Evolutionary conservation across 306 rosid genomes (phyloP), one percentile per base, ranked within the genome.

Genomic region (Albizia julibrissin): DNA sequence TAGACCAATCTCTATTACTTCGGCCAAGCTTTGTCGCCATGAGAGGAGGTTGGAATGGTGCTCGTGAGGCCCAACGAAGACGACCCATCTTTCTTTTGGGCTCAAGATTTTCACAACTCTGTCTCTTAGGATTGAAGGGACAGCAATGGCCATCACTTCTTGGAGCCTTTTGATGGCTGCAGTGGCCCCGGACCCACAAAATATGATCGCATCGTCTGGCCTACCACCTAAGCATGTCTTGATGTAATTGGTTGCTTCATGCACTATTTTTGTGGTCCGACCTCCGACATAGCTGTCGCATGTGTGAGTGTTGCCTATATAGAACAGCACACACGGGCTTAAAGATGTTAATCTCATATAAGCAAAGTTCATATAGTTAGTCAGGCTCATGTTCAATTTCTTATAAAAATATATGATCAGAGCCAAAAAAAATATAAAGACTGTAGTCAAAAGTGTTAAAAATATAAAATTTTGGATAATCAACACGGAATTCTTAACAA

Each of bases 1-100:
- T 7, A 93, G 24, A 8, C 90, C 97, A 81, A 94, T 93, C 80
- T 94, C 97, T 13, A 93, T 80, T 0, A 94, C 95, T 64, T 94
- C 87, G 42, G 95, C 97, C 73, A 91, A 80, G 84, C 95, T 92
- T 46, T 90, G 97, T 68, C 97, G 72, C 98, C 98, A 94, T 9
- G 97, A 93, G 22, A 94, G 95, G 6, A 93, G 84, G 84, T 94
- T 94, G 0, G 98, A 94, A 71, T 94, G 97, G 82, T 94, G 98
- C 79, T 94, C 98, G 54, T 85, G 79, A 0, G 97, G 98, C 18
- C 98, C 98, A 13, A 92, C 94, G 59, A 94, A 94, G 56, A 93
- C 94, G 29, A 94, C 88, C 98, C 98, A 94, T 70, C 90, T 90
- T 76, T 93, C 97, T 49, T 93, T 81, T 10, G n/a, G 62, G 15